Conservation (phyloP, 192 early-diverging fungal species). For the Coemansia sp. region DNA sequence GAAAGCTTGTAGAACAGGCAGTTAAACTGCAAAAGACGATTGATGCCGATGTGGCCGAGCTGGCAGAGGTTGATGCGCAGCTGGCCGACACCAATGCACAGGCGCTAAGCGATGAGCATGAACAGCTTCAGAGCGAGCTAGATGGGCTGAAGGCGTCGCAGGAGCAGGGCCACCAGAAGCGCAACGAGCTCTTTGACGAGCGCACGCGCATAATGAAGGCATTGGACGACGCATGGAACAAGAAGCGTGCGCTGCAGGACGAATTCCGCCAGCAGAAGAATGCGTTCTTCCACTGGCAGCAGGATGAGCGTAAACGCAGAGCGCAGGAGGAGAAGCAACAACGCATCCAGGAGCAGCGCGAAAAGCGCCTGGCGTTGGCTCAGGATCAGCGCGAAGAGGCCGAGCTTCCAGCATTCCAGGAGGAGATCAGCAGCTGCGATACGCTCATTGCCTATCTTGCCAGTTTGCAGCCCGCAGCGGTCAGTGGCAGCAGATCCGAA, state of each 20-base stretch:
- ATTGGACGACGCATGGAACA: slow-evolving; percentile 68
- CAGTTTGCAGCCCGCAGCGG: slow-evolving; percentile 27
- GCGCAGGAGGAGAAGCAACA: slow-evolving; percentile 65
- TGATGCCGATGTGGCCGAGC: slow-evolving; percentile 67
- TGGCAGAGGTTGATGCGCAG: slow-evolving; percentile 59
- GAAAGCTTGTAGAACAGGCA: slow-evolving; percentile 75
- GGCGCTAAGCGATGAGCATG: slow-evolving; percentile 67
- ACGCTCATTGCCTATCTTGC: slow-evolving; percentile 75
- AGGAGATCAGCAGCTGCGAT: slow-evolving; percentile 83
- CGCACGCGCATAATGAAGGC: slow-evolving; percentile 68
- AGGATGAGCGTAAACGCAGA: slow-evolving; percentile 63
- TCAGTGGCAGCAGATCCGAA: slow-evolving; percentile 29
- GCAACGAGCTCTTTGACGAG: slow-evolving; percentile 68
- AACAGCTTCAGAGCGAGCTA: slow-evolving; percentile 70
- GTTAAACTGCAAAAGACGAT: slow-evolving; percentile 73
- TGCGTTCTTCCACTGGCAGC: slow-evolving; percentile 71
- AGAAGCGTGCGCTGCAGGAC: slow-evolving; percentile 65
- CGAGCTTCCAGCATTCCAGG: slow-evolving; percentile 80
- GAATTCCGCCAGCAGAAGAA: slow-evolving; percentile 72
- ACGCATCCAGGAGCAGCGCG: slow-evolving; percentile 65
- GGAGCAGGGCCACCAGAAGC: slow-evolving; percentile 61
- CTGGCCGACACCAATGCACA: slow-evolving; percentile 59
- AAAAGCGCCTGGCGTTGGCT: slow-evolving; percentile 67
- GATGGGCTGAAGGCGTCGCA: slow-evolving; percentile 63
- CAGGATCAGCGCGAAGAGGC: slow-evolving; percentile 82